Conservation (phyloP, 1,284 basidiomycete genomes). For the Pascua sp. region DNA sequence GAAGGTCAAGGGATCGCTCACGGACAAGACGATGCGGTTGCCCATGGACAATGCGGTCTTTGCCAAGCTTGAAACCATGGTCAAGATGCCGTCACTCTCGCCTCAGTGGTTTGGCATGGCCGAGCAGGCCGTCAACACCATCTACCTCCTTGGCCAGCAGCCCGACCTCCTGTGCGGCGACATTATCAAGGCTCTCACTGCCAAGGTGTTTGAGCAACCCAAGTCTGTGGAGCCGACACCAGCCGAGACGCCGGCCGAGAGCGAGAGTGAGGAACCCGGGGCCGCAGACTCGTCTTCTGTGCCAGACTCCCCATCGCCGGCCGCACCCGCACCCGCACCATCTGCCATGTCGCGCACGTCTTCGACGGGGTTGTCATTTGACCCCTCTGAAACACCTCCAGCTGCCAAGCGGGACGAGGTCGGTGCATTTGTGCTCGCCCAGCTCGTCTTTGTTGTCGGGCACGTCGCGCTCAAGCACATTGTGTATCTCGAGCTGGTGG, state of each 20-base stretch:
- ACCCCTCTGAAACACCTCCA: conserved; percentile 31
- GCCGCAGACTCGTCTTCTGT: background rate
- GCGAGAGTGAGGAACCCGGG: conserved; percentile 1
- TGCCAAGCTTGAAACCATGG: conserved; percentile 69
- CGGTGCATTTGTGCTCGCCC: conserved; percentile 81
- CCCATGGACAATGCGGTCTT: conserved; percentile 89
- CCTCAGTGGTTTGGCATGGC: conserved; percentile 91
- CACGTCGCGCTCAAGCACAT: conserved; percentile 98
- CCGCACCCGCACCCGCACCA: conserved; percentile 1
- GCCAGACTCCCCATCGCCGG: conserved; percentile 1
- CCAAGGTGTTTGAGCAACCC: conserved; percentile 59
- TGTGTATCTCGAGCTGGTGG: conserved; percentile 93
- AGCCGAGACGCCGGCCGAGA: conserved; percentile 6
- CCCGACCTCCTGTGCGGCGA: conserved; percentile 80
- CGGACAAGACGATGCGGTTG: conserved; percentile 79
- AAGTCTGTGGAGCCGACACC: background rate
- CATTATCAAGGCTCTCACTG: conserved; percentile 76
- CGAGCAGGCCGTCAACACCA: conserved; percentile 94
- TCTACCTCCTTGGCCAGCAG: conserved; percentile 90
- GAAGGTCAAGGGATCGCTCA: conserved; percentile 92
- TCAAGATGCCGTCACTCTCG: conserved; percentile 72
- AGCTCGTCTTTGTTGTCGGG: conserved; percentile 89
- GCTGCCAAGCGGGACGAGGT: conserved; percentile 55
- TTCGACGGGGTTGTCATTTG: conserved; percentile 3
- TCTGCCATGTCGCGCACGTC: conserved; percentile 13